Evolutionary conservation across 1,284 basidiomycete species (phyloP).

Genomic region (Phellinidium pouzarii): DNA sequence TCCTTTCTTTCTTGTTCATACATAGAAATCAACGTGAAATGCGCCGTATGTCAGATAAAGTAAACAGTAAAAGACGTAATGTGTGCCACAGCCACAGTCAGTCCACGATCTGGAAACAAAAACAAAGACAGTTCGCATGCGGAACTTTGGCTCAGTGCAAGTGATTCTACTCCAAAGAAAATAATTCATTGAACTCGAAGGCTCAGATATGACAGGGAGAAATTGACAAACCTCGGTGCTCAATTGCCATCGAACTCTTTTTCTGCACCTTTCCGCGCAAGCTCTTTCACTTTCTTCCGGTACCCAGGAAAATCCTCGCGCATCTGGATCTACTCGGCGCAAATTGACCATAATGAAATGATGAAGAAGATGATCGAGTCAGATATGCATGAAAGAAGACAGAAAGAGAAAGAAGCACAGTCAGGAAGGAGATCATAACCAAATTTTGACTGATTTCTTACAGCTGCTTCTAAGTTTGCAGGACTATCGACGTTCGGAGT

Average conservation of each 20-base stretch:
- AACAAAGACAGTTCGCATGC: too few relatives aligned
- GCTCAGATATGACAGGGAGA: too few relatives aligned
- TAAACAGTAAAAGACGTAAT: too few relatives aligned
- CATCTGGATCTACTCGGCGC: constrained; percentile 12
- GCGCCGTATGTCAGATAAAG: too few relatives aligned
- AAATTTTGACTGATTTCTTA: constrained; percentile 17
- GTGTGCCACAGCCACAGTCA: too few relatives aligned
- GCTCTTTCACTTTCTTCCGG: constrained; percentile 87
- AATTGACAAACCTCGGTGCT: not conserved
- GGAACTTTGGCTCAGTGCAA: too few relatives aligned
- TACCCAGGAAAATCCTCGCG: constrained; percentile 44
- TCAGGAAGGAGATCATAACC: not conserved
- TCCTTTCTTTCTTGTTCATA: too few relatives aligned
- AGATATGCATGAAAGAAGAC: not conserved
- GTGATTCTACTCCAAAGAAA: too few relatives aligned
- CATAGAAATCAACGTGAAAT: too few relatives aligned
- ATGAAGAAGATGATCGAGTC: not conserved
- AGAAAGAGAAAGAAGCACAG: not conserved
- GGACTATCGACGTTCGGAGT: constrained; percentile 92
- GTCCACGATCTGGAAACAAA: too few relatives aligned
- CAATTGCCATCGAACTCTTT: constrained; percentile 45
- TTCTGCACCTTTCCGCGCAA: constrained; percentile 81
- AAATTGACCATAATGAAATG: too few relatives aligned
- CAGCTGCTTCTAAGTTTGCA: constrained; percentile 93
- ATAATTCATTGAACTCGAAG: too few relatives aligned